These are phyloP conservation scores for Thelonectria rubi DNA, from an alignment of 2,329 filamentous ascomycete species.

Conservation along the genomic window DNA sequence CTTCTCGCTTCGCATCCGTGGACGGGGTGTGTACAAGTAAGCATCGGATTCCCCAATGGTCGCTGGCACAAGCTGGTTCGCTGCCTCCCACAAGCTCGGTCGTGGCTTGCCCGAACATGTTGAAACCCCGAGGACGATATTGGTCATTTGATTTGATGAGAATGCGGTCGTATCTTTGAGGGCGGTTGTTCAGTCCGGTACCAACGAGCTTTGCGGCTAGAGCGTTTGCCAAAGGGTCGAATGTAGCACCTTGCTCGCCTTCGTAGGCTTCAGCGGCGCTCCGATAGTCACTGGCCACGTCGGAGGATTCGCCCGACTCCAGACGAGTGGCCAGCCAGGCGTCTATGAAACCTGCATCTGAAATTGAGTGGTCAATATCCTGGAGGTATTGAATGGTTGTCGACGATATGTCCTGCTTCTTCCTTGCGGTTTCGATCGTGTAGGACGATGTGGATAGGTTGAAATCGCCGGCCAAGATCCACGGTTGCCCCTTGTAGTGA, in stretches of 20 bases:
- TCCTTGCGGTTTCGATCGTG: slow-evolving; percentile 62
- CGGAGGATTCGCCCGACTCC: slow-evolving; percentile 53
- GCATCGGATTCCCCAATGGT: slow-evolving; percentile 67
- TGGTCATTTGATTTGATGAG: slow-evolving; percentile 55
- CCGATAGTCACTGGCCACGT: slow-evolving; percentile 36
- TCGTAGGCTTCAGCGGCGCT: slow-evolving; percentile 53
- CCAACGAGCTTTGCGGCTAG: slow-evolving; percentile 62
- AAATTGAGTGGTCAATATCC: slow-evolving; percentile 57
- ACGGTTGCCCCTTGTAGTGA: slow-evolving; percentile 55
- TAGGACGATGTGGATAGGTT: slow-evolving; percentile 69
- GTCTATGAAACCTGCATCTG: slow-evolving; percentile 59
- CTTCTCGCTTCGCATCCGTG: slow-evolving; percentile 7
- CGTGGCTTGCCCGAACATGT: slow-evolving; percentile 61
- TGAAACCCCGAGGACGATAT: slow-evolving; percentile 56
- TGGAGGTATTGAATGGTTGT: slow-evolving; percentile 55
- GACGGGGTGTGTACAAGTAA: slow-evolving; percentile 43
- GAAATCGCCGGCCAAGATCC: slow-evolving; percentile 70
- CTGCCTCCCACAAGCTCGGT: slow-evolving; percentile 3
- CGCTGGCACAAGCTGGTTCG: slow-evolving; percentile 53
- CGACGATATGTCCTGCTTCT: slow-evolving; percentile 61
- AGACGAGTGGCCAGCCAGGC: slow-evolving; percentile 59
- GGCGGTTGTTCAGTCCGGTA: slow-evolving; percentile 59
- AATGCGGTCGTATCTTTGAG: slow-evolving; percentile 73
- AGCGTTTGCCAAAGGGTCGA: slow-evolving; percentile 66
- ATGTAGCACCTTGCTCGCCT: slow-evolving; percentile 72